Evolutionary conservation across 2,329 filamentous ascomycete species (phyloP).

Genomic region (Nigrospora osmanthi): DNA sequence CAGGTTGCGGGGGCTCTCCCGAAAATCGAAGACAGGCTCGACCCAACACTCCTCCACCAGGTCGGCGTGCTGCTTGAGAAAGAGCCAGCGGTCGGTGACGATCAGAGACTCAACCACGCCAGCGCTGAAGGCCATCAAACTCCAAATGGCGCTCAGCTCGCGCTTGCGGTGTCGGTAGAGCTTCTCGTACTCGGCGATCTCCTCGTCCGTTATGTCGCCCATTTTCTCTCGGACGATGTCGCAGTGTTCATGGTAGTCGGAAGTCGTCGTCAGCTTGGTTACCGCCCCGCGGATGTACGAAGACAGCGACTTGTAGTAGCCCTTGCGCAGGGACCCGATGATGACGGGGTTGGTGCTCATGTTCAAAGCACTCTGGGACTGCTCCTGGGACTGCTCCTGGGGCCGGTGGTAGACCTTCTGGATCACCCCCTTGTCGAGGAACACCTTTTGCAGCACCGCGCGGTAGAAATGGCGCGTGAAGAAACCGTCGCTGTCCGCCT

Average conservation of each 20-base stretch:
- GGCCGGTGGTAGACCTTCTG: constrained; percentile 42
- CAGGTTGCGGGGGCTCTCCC: constrained; percentile 77
- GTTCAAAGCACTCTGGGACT: constrained; percentile 37
- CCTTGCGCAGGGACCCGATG: constrained; percentile 76
- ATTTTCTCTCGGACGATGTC: constrained; percentile 59
- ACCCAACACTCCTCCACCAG: constrained; percentile 76
- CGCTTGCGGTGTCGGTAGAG: constrained; percentile 61
- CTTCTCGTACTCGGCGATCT: constrained; percentile 64
- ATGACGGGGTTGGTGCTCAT: constrained; percentile 71
- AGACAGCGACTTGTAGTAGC: constrained; percentile 66
- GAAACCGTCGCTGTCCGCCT: constrained; percentile 72
- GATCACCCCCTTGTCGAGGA: constrained; percentile 76
- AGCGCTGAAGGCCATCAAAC: constrained; percentile 91
- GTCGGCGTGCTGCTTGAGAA: constrained; percentile 67
- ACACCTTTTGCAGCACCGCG: constrained; percentile 83
- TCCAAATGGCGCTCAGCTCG: constrained; percentile 84
- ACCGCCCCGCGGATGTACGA: constrained; percentile 77
- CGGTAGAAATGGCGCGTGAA: constrained; percentile 93
- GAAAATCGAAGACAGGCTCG: constrained; percentile 86
- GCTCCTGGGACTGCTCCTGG: constrained; percentile 8
- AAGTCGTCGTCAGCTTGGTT: constrained; percentile 57
- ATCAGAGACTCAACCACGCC: constrained; percentile 84
- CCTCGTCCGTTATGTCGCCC: constrained; percentile 61
- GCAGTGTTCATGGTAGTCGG: constrained; percentile 50
- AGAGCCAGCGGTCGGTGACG: constrained; percentile 84